These are phyloP conservation scores for Adiantum capillusveneris DNA, from an alignment of 75 land plant genomes.

Conservation along the genomic window DNA sequence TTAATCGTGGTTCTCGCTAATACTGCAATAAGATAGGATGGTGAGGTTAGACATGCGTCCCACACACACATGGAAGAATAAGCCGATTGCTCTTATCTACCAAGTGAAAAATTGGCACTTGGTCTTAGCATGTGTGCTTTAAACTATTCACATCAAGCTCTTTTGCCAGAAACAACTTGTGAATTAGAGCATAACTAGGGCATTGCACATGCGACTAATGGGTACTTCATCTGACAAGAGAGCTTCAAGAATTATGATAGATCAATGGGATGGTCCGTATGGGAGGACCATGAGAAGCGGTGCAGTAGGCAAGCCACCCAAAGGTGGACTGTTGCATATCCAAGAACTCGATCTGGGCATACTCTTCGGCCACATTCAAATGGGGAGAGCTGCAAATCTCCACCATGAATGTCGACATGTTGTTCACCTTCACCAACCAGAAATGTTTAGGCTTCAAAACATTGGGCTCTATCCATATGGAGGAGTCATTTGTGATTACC, in stretches of 20 bases:
- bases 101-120: too few relatives aligned
- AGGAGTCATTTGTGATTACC: conserved; percentile 37
- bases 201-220: too few relatives aligned
- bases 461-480: conserved; percentile 27
- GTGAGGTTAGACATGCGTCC: too few relatives aligned
- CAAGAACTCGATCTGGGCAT: conserved; percentile 74
- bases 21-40: too few relatives aligned
- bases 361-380: conserved; percentile 85
- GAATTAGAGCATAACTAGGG: too few relatives aligned
- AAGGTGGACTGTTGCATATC: conserved; percentile 51
- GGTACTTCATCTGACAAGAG: conserved; percentile 41
- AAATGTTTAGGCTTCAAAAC: conserved; percentile 41
- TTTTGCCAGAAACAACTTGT: too few relatives aligned
- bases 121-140: too few relatives aligned
- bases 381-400: conserved; percentile 54
- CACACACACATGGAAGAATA: too few relatives aligned
- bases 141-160: too few relatives aligned
- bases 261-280: conserved; percentile 29
- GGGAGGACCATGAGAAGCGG: conserved; percentile 52
- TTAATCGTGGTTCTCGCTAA: too few relatives aligned
- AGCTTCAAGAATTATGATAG: conserved; percentile 44
- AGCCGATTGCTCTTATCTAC: too few relatives aligned
- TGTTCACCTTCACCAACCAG: conserved; percentile 1
- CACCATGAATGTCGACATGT: not conserved
- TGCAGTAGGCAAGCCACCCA: conserved; percentile 74